Evolutionary conservation across 2,329 filamentous ascomycete genomes (phyloP).

Genomic region (Thermothelomyces thermophilus): DNA sequence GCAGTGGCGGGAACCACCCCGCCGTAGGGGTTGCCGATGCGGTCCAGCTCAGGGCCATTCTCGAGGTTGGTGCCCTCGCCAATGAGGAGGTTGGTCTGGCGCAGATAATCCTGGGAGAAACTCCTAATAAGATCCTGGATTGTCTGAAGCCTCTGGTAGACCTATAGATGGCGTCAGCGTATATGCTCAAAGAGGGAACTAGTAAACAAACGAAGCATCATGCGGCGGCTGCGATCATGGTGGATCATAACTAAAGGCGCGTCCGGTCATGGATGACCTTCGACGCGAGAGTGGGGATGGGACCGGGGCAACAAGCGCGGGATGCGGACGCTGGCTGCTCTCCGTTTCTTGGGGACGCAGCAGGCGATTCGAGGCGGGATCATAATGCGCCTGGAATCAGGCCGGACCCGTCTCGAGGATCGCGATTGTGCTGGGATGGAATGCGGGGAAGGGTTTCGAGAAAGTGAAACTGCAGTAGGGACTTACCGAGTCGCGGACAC

Average conservation of each 20-base stretch:
- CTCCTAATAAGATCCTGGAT: conserved; percentile 74
- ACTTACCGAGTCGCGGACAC: conserved; percentile 77
- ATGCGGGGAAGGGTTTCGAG: conserved; percentile 2
- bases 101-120: conserved; percentile 76
- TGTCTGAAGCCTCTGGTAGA: conserved; percentile 69
- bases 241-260: not conserved
- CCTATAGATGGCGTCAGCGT: conserved; percentile 45
- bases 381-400: no score
- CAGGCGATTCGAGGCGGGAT: not conserved
- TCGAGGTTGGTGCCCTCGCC: conserved; percentile 53
- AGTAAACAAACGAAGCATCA: not conserved
- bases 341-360: not conserved
- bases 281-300: no score
- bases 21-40: conserved; percentile 45
- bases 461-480: conserved; percentile 12
- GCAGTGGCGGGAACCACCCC: conserved; percentile 38
- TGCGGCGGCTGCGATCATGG: not conserved
- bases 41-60: conserved; percentile 40
- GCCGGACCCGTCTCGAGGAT: no score
- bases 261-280: no score
- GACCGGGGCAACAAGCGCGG: no score
- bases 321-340: no score
- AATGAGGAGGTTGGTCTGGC: conserved; percentile 79
- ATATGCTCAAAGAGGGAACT: not conserved
- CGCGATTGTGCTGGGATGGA: not conserved